phyloP scores from a whole-genome alignment of 139 green algal genomes.

The Chlorella sorokiniana region DNA sequence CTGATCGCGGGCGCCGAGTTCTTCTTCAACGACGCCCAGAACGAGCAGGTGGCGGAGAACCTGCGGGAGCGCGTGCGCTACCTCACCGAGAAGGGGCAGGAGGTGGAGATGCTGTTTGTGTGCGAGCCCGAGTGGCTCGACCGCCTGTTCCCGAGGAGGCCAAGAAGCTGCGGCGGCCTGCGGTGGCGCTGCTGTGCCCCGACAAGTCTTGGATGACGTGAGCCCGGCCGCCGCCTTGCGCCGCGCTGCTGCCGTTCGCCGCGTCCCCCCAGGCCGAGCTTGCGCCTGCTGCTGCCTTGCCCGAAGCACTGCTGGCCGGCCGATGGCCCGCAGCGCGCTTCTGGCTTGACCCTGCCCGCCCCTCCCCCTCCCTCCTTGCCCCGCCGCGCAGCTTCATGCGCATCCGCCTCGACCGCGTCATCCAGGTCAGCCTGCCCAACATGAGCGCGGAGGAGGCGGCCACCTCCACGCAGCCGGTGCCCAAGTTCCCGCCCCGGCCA shows the following conservation, averaged over 20 bases:
- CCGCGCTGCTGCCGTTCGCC: not conserved
- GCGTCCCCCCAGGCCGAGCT: not conserved
- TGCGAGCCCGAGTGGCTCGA: slow-evolving; percentile 87
- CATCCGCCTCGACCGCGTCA: slow-evolving; percentile 87
- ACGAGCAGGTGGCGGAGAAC: slow-evolving; percentile 90
- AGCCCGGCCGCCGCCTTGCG: slow-evolving; percentile 32
- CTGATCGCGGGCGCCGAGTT: slow-evolving; percentile 85
- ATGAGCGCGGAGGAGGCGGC: slow-evolving; percentile 64
- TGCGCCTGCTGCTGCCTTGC: not conserved
- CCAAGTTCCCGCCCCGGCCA: slow-evolving; percentile 68
- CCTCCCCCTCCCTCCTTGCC: not conserved
- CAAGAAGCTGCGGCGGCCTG: slow-evolving; percentile 78
- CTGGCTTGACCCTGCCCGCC: too few relatives aligned
- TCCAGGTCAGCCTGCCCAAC: slow-evolving; percentile 72
- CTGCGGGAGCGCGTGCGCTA: slow-evolving; percentile 80
- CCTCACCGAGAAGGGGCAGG: slow-evolving; percentile 53
- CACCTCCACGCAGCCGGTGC: slow-evolving; percentile 52
- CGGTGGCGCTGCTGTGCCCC: slow-evolving; percentile 83
- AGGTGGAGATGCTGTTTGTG: slow-evolving; percentile 80
- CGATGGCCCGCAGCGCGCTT: too few relatives aligned
- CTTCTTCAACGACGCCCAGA: slow-evolving; percentile 89
- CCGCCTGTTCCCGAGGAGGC: slow-evolving; percentile 70
- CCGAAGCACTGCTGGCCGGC: not conserved
- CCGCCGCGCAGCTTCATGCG: slow-evolving; percentile 86
- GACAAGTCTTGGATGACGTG: slow-evolving; percentile 90